Evolutionary conservation across 1,284 basidiomycete genomes (phyloP), one percentile per base, ranked within the genome.

Genomic region (Ustilago bromivora): DNA sequence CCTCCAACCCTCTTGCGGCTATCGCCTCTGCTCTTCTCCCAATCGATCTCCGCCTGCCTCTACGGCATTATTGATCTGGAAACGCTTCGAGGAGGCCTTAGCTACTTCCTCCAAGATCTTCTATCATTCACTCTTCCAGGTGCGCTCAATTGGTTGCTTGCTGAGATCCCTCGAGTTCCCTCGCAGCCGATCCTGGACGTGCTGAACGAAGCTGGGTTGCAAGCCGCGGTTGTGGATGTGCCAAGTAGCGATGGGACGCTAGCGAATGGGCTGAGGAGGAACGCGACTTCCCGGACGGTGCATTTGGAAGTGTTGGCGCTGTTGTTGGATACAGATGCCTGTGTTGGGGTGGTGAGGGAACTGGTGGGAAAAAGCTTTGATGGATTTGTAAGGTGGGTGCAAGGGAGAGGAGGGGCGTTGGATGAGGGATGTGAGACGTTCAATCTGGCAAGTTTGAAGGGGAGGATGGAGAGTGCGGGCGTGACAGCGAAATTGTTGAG

Each of bases 61-160:
- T 71, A 84, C 0, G 88, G 88, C 28, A 81, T 88, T 13, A 88
- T 90, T 57, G 88, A 89, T 67, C 76, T 87, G 7, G 89, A 89
- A 52, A 88, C 87, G 10, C 86, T 89, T 3, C 86, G 87, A 38
- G 86, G 87, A 28, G 89, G 88, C 1, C 81, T 89, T 17, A 88
- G 87, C 9, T 89, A 89, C 83, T 89, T 89, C 68, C 85, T 88
- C 2, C 88, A 89, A 71, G 88, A 88, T 19, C 80, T 89, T 1
- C 82, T 90, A 4, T 88, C 87, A 73, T 90, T 88, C 86, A 87
- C 88, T 11, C 78, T 89, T n/a, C 88, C 87, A 2, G 87, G 87
- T 0, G 88, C 89, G 12, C 76, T 89, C 40, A 38, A 53, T 7
- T 82, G 82, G 81, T 51, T 84, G 5, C 57, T 81, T 0, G 34